A percentile compares a stretch with the other conserved stretches of the same genome.
Evolutionary conservation across 2,329 filamentous ascomycete genomes (phyloP).

Genomic region (Alternaria dauci): DNA sequence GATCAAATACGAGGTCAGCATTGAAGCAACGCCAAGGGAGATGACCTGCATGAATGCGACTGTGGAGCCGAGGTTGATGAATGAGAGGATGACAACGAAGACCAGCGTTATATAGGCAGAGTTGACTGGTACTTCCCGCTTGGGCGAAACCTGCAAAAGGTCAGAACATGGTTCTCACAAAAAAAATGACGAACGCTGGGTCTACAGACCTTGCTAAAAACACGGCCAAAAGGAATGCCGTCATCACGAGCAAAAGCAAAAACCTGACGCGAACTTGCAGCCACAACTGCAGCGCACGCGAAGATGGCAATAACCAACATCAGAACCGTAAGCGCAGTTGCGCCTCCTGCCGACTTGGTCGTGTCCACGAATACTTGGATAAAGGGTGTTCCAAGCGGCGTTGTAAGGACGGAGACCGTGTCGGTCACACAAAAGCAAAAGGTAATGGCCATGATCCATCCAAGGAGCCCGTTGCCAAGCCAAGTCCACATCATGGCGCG

Average conservation of each 20-base stretch:
- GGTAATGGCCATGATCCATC: slow-evolving; percentile 42
- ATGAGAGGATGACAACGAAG: slow-evolving; percentile 32
- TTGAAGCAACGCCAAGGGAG: slow-evolving; percentile 23
- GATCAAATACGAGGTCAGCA: slow-evolving; percentile 41
- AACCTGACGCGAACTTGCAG: slow-evolving; percentile 36
- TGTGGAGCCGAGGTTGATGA: slow-evolving; percentile 41
- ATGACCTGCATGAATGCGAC: slow-evolving; percentile 33
- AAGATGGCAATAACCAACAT: slow-evolving; percentile 32
- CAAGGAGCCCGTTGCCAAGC: slow-evolving; percentile 48
- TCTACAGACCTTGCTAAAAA: slow-evolving; percentile 38
- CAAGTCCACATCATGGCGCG: slow-evolving; percentile 50
- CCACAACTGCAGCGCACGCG: slow-evolving; percentile 31
- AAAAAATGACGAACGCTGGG: slow-evolving; percentile 49
- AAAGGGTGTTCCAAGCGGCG: slow-evolving; percentile 28
- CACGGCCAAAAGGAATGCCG: slow-evolving; percentile 38
- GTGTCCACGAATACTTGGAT: slow-evolving; percentile 39
- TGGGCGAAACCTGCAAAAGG: slow-evolving; percentile 24
- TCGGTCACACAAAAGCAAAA: slow-evolving; percentile 26
- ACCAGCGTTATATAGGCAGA: slow-evolving; percentile 29
- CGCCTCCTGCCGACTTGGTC: slow-evolving; percentile 27
- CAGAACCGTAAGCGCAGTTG: slow-evolving; percentile 32
- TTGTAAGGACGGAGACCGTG: slow-evolving; percentile 21
- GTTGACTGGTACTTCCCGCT: slow-evolving; percentile 34
- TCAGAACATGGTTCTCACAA: not conserved
- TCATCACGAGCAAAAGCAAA: slow-evolving; percentile 43